Conservation (phyloP, 108 stramenopile genomes). For the Cyclostephanos tholiformis region DNA sequence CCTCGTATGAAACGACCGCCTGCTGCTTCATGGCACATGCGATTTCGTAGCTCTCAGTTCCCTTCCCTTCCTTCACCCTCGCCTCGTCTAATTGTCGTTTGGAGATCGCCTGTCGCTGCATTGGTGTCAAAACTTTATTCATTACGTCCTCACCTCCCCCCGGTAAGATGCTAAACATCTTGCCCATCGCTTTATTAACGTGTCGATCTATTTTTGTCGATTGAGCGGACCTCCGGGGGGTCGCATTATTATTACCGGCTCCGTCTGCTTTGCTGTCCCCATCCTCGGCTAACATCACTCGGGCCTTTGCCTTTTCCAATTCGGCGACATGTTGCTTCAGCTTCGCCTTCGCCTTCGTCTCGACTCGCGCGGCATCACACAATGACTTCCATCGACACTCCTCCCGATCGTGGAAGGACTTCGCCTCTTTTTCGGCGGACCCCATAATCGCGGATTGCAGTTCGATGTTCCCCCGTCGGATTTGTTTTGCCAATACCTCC, state of each 20-base stretch:
- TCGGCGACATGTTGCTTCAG: conserved; percentile 57
- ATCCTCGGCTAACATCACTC: conserved; percentile 55
- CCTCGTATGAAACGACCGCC: conserved; percentile 46
- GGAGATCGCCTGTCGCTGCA: conserved; percentile 56
- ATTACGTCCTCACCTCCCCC: conserved; percentile 74
- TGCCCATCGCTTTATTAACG: conserved; percentile 63
- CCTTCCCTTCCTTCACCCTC: conserved; percentile 59
- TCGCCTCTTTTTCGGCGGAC: conserved; percentile 47
- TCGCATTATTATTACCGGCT: conserved; percentile 11
- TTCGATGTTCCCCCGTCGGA: conserved; percentile 41
- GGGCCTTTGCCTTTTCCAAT: conserved; percentile 58
- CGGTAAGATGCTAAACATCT: conserved; percentile 61
- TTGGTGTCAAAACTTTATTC: conserved; percentile 66
- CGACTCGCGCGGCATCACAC: conserved; percentile 66
- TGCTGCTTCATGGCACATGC: conserved; percentile 41
- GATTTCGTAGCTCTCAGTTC: conserved; percentile 51
- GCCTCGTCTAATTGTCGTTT: conserved; percentile 58
- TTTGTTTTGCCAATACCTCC: conserved; percentile 33
- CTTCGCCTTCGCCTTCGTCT: conserved; percentile 57
- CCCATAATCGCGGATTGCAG: conserved; percentile 44
- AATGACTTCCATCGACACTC: conserved; percentile 71
- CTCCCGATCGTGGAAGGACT: conserved; percentile 57
- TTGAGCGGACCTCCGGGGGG: conserved; percentile 15
- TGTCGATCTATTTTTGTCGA: conserved; percentile 29
- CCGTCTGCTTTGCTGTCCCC: background rate